Evolutionary conservation across 2,329 filamentous ascomycete species (phyloP), one percentile per base, ranked within the genome.

Genomic region (Aspergillus japonicus): DNA sequence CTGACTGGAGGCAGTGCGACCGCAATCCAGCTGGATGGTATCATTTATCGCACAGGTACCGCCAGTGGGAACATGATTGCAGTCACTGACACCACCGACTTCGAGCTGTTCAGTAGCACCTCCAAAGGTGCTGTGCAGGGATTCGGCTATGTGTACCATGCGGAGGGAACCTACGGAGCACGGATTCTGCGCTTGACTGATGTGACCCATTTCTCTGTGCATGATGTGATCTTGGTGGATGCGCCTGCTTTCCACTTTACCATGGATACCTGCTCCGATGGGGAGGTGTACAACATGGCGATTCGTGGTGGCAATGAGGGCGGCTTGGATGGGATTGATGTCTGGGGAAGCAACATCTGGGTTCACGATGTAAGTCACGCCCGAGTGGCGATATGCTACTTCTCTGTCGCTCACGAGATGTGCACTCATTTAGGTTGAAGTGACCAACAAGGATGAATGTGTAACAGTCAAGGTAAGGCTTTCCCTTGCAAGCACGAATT

Each of bases 371-470:
- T 72, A 58, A 54, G 69, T 64, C 19, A 7, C 2, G 8, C 23
- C 8, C 16, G 4, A 2, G 48, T n/a, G 35, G 1, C n/a, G 14
- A 33, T 6, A 35, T 24, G 8, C 33, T 23, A 29, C 12, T 21
- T 12, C 7, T 16, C 11, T 44, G 48, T 33, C 42, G 12, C 16
- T 12, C 14, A 50, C 23, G 11, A 47, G 5, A 19, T 31, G 7
- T 26, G 49, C 58, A 33, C 44, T 59, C 35, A 56, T 44, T 23
- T 33, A 74, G 67, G 71, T 86, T 48, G 82, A 82, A 74, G 84
- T 87, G 5, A 85, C 84, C 24, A 87, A 87, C 78, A 85, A 85
- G 71, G 83, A 87, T 66, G 85, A 87, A 68, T 86, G 83, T 67
- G 82, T 86, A 0, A 85, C 83, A 2, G 81, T 85, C 61, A 86